Percentiles rank a stretch among this genome's conserved stretches.
Evolutionary conservation across 768 basidiomycete genomes (phyloP).

Genomic region (Mrakia gelida): DNA sequence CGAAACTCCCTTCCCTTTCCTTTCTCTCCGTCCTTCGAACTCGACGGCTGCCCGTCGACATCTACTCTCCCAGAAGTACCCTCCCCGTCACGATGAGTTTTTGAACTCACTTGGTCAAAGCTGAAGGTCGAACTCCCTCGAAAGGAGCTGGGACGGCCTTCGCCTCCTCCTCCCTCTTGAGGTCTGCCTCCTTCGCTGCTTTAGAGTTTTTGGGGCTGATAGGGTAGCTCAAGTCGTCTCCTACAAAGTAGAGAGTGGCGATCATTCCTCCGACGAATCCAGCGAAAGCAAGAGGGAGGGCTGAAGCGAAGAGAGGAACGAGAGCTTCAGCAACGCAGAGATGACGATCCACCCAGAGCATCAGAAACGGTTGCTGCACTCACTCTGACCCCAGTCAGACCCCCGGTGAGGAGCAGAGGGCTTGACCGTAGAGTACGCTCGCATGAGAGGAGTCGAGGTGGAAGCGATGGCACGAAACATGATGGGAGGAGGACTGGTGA

Average conservation of each 20-base stretch:
- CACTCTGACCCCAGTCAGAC: background rate
- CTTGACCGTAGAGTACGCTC: conserved; percentile 4
- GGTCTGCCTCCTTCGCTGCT: no score
- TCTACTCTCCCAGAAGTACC: no score
- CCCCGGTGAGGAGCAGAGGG: background rate
- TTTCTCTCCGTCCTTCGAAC: background rate
- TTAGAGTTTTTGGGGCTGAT: no score
- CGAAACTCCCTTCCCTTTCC: background rate
- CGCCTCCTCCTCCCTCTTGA: background rate
- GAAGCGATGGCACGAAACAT: conserved; percentile 5
- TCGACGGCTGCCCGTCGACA: background rate
- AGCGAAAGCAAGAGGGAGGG: background rate
- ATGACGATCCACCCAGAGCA: background rate
- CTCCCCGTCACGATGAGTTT: no score
- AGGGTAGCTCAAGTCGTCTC: background rate
- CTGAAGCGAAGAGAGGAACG: background rate
- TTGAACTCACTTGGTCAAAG: conserved; percentile 20
- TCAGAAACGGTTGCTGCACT: background rate
- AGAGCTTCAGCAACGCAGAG: no score
- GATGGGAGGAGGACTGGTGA: background rate
- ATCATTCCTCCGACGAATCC: background rate
- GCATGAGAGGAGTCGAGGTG: background rate
- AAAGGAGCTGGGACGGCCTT: background rate
- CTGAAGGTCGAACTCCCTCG: conserved; percentile 13
- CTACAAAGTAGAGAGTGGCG: background rate